Base-by-base conservation (phyloP, 306 rosid genomes). In the Glycine tomentella region DNA sequence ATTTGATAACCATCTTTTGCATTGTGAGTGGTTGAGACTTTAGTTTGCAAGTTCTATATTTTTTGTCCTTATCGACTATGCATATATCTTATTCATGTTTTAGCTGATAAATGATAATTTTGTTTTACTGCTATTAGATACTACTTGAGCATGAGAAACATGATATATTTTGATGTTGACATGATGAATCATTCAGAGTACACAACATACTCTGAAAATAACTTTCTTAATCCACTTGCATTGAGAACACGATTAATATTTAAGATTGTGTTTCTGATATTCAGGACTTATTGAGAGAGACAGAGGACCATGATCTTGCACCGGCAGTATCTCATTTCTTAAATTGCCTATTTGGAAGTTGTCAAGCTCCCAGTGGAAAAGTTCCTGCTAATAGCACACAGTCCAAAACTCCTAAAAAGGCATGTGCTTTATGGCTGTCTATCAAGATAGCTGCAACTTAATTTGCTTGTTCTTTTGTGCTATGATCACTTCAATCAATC, bases 291-390 rank as follows among this genome's bases (percentile, higher is more conserved):
- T 82, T 96, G 81, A 92, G 99, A 85, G 97, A 92, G 44, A 92
- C 92, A 0, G 94, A 96, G 76, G 99, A 96, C 82, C 97, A 93
- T 85, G 99, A 96, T 86, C 80, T 92, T 75, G 97, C 97, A 56
- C 87, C 92, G 0, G 91, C 97, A 38, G 75, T 93, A 17, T 82
- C 92, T 66, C 99, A 96, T 87, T 92, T 90, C 87, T 88, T 96
- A 83, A 96, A 96, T 86, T 93, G 98, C 86, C 83, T 93, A 46
- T 93, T 96, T 42, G 99, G 98, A 89, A 93, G 78, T 83, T 88
- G 86, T 82, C 97, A 89, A 75, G 92, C 90, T 73, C 73, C 81
- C 79, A 88, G 82, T 69, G 85, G 92, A 52, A 96, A 92, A 81
- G 70, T 61, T 50, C 44, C 79, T 79, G 75, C 87, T 10, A 88